These are phyloP conservation scores for Cryptosporidium muris DNA, from an alignment of 169 alveolate species.

Conservation along the genomic window DNA sequence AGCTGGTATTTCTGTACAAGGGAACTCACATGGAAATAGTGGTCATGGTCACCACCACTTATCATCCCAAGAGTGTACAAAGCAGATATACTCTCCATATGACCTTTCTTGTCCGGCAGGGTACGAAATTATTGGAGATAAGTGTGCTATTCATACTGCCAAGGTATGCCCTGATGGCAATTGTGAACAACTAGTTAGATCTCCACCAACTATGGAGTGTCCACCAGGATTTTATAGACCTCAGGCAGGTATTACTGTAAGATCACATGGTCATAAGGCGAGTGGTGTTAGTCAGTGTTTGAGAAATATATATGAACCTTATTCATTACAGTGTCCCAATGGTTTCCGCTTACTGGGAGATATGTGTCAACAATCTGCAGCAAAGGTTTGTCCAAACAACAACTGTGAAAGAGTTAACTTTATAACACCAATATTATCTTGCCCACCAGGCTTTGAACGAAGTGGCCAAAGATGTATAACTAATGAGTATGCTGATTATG, in stretches of 20 bases:
- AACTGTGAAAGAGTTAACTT: slow-evolving; percentile 66
- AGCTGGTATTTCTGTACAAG: not conserved
- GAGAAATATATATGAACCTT: slow-evolving; percentile 66
- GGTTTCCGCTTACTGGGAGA: slow-evolving; percentile 67
- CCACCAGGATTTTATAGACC: slow-evolving; percentile 71
- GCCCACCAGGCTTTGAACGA: slow-evolving; percentile 65
- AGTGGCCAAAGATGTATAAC: slow-evolving; percentile 70
- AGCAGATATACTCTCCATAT: slow-evolving; percentile 64
- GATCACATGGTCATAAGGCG: slow-evolving; percentile 71
- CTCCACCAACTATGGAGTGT: slow-evolving; percentile 72
- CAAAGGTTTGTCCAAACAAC: slow-evolving; percentile 64
- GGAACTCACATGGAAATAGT: slow-evolving; percentile 12
- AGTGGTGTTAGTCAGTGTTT: slow-evolving; percentile 66
- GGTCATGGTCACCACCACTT: slow-evolving; percentile 21
- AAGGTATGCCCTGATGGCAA: slow-evolving; percentile 69
- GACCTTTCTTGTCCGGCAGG: slow-evolving; percentile 70
- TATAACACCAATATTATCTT: slow-evolving; percentile 56
- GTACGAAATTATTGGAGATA: slow-evolving; percentile 62
- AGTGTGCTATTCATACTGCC: slow-evolving; percentile 63
- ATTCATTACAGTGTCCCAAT: slow-evolving; percentile 68
- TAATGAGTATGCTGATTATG: slow-evolving; percentile 68
- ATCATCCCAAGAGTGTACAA: slow-evolving; percentile 40
- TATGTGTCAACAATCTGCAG: slow-evolving; percentile 70
- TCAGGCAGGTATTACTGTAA: slow-evolving; percentile 63
- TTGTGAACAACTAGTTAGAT: slow-evolving; percentile 52